Percentiles rank a stretch among this genome's conserved stretches.
phyloP scores from a whole-genome alignment of 1,284 basidiomycete genomes.

The Marasmius oreades region DNA sequence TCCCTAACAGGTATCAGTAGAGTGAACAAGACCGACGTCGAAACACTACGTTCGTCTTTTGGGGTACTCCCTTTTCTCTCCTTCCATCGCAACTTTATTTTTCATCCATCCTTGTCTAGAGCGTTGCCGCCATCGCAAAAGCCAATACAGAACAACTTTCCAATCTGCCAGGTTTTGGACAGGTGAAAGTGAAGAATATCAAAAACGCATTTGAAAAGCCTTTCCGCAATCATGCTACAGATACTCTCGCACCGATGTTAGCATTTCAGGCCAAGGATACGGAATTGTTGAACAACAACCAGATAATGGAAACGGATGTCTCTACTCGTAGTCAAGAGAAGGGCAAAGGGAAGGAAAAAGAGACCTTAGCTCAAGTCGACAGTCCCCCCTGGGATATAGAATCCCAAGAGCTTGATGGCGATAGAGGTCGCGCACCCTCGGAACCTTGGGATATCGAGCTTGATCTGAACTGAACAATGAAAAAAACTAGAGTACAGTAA shows the following conservation, averaged over 20 bases:
- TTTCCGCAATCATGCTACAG: slow-evolving; percentile 62
- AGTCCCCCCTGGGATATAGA: slow-evolving; percentile 13
- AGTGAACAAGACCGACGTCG: slow-evolving; percentile 97
- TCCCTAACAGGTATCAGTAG: slow-evolving; percentile 88
- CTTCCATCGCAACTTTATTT: slow-evolving; percentile 5
- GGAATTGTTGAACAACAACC: slow-evolving; percentile 42
- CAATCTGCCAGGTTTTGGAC: slow-evolving; percentile 90
- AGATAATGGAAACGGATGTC: slow-evolving; percentile 40
- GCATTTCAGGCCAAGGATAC: slow-evolving; percentile 20
- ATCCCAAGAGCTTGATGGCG: not conserved
- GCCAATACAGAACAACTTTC: slow-evolving; percentile 75
- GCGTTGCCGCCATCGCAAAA: slow-evolving; percentile 76
- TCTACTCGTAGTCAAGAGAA: slow-evolving; percentile 27
- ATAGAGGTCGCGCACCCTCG: not conserved
- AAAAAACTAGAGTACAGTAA: not conserved
- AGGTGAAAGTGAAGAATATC: slow-evolving; percentile 86
- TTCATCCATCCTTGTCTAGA: slow-evolving; percentile 42
- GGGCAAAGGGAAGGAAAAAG: slow-evolving; percentile 40
- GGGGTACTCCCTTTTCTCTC: slow-evolving; percentile 59
- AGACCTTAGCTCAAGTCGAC: slow-evolving; percentile 15
- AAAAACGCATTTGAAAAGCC: slow-evolving; percentile 79
- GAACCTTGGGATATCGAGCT: slow-evolving; percentile 14
- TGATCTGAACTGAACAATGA: slow-evolving; percentile 7
- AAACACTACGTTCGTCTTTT: slow-evolving; percentile 89
- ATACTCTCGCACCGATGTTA: slow-evolving; percentile 35